Base-by-base conservation (phyloP, 805 yeast species). In the Wickerhamiella cacticola region DNA sequence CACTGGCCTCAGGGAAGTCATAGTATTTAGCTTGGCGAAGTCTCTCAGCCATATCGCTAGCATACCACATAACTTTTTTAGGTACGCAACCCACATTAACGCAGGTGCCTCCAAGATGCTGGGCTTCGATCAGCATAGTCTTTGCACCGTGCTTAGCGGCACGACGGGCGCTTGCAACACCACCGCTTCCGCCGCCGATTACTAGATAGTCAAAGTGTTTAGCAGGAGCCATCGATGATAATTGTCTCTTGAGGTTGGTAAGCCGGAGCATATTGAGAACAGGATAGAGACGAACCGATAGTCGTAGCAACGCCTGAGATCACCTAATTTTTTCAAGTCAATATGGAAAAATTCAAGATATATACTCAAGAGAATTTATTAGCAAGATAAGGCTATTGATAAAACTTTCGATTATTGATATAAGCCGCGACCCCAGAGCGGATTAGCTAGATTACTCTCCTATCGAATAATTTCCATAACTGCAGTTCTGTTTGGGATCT, bases 61-160 rank as follows among this genome's bases (percentile, higher is more conserved):
- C 96, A 58, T 88, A 81, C 98, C 98, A 92, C 96, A 92, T 88
- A 41, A 92, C 86, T 64, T 92, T 92, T 72, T 92, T 92, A 42
- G 99, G 99, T 43, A 92, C 98, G 73, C 99, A 92, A 18, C 99
- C 99, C 39, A 89, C 97, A 63, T 92, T 92, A 53, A 92, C 99
- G 74, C 99, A 92, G 36, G 98, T 92, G 24, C 99, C 99, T 50
- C 98, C 98, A 67, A 92, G 74, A 28, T 61, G 80, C 46, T 78
- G 76, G 35, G 84, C 77, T 66, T 92, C 98, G 47, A 92, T 72
- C 18, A 92, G 61, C 46, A 88, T 69, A 1, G 92, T 80, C 56
- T 86, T 85, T 22, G 94, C 95, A 22, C 98, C 98, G 57, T 88
- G 78, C 26, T 60, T 54, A 31, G 97, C 96, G 10, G 98, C 97